Percentiles rank a stretch among this genome's conserved stretches.
These are phyloP conservation scores for Patellaria atrata DNA, from an alignment of 495 filamentous ascomycete species.

Conservation along the genomic window DNA sequence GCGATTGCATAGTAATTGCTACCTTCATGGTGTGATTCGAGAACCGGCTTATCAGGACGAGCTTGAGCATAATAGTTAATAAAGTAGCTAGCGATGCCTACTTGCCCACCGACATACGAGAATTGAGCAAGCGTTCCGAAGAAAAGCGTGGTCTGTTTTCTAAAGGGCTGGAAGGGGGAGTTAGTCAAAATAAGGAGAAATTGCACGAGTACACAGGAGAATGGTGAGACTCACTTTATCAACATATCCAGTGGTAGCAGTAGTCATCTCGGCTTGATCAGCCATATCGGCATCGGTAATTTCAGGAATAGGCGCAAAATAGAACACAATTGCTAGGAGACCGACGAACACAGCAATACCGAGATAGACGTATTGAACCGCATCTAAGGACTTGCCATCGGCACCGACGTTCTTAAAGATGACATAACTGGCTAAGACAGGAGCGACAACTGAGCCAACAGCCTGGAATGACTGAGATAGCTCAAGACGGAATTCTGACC, in stretches of 20 bases:
- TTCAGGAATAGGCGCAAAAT: constrained; percentile 49
- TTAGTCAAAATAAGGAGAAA: constrained; percentile 46
- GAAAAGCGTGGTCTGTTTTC: constrained; percentile 50
- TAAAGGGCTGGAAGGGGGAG: constrained; percentile 30
- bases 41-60: constrained; percentile 9
- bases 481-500: constrained; percentile 55
- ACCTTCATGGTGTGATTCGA: constrained; percentile 12
- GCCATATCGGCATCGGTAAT: constrained; percentile 64
- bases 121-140: constrained; percentile 53
- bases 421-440: constrained; percentile 50
- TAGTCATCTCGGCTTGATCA: constrained; percentile 30
- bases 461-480: constrained; percentile 54
- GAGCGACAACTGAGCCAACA: constrained; percentile 49
- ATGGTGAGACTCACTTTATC: constrained; percentile 48
- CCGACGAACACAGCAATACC: constrained; percentile 57
- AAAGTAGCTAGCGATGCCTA: constrained; percentile 36
- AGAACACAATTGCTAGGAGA: constrained; percentile 49
- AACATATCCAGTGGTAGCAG: constrained; percentile 26
- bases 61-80: constrained; percentile 33
- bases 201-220: constrained; percentile 48
- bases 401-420: constrained; percentile 45
- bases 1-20: constrained; percentile 47
- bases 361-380: constrained; percentile 64
- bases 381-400: constrained; percentile 34
- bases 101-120: constrained; percentile 53